Base-by-base conservation (phyloP, 2,329 filamentous ascomycete genomes). In the Fusarium newnesense region DNA sequence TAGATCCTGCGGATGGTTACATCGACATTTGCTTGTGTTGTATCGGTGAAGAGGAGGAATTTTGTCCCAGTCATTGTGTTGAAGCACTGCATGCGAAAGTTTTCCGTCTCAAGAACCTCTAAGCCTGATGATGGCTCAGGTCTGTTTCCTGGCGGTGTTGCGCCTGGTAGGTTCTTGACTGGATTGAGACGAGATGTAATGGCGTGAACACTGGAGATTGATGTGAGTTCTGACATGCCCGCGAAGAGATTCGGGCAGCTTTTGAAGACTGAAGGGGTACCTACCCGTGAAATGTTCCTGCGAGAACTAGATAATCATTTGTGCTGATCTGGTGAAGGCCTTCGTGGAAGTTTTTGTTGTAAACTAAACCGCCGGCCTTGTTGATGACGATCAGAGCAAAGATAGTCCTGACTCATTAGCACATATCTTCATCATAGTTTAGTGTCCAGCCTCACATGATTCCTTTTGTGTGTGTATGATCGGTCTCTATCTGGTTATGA, bases 301-400 rank as follows among this genome's bases (percentile, higher is more conserved):
- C 96, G 34, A 99, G 90, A 76, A 98, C 96, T 37, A 99, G 92
- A 80, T 97, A 97, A 87, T 99, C 96, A 82, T 99, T 99, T 76
- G 94, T 96, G 76, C 90, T 94, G 77, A 99, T 91, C 81, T 96
- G 94, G 82, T 94, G 93, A 67, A 99, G 89, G 50, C 89, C 94
- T 47, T 96, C 91, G 78, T 95, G 92, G 83, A 99, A 98, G 80
- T 94, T 94, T 77, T 95, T 94, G 84, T 98, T 96, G 87, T 97
- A 99, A 83, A 99, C 92, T 60, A 99, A 89, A 78, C 96, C 96
- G 69, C 95, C 96, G 74, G 96, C 95, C 88, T 99, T 99, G 88
- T 98, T 98, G 87, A 99, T 97, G 82, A 99, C 93, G 82, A 98
- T 95, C 80, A 99, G 92, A 67, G 95, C 92, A 83, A 97, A 96